These are phyloP conservation scores for Aspergillus clavatus DNA, from an alignment of 2,329 filamentous ascomycete species.

Conservation along the genomic window DNA sequence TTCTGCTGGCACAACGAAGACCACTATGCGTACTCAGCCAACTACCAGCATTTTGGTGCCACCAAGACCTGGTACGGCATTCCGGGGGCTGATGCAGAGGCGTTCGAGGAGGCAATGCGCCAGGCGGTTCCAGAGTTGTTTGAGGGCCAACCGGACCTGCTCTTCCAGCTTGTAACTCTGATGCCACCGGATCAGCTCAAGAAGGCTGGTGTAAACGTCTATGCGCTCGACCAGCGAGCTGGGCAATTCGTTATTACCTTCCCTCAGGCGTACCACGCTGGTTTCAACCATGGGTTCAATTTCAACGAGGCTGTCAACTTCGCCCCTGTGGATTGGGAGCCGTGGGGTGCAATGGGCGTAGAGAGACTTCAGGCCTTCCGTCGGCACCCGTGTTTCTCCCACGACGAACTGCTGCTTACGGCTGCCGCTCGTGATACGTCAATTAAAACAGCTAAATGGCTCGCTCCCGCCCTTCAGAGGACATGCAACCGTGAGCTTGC, in stretches of 20 bases:
- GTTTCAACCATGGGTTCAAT: slow-evolving; percentile 98
- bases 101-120: slow-evolving; percentile 92
- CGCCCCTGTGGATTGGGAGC: slow-evolving; percentile 91
- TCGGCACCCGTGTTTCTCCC: slow-evolving; percentile 92
- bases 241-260: slow-evolving; percentile 97
- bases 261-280: slow-evolving; percentile 93
- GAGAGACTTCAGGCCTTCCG: slow-evolving; percentile 81
- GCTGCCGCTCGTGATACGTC: slow-evolving; percentile 74
- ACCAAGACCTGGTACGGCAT: slow-evolving; percentile 99
- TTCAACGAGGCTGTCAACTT: slow-evolving; percentile 99
- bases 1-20: slow-evolving; percentile 99
- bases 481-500: slow-evolving; percentile 68
- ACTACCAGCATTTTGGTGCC: slow-evolving; percentile 96
- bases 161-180: slow-evolving; percentile 96
- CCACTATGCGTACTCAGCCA: slow-evolving; percentile 94
- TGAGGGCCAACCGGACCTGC: slow-evolving; percentile 89
- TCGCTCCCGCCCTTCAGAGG: slow-evolving; percentile 77
- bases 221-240: slow-evolving; percentile 90
- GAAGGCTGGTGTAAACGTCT: slow-evolving; percentile 89
- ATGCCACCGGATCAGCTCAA: slow-evolving; percentile 87
- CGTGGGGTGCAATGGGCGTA: slow-evolving; percentile 80
- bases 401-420: slow-evolving; percentile 89
- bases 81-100: slow-evolving; percentile 85
- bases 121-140: slow-evolving; percentile 94
- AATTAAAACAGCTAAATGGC: slow-evolving; percentile 92